Evolutionary conservation across 1,284 basidiomycete genomes (phyloP), one percentile per base, ranked within the genome.

Genomic region (Xanthoconium separans): DNA sequence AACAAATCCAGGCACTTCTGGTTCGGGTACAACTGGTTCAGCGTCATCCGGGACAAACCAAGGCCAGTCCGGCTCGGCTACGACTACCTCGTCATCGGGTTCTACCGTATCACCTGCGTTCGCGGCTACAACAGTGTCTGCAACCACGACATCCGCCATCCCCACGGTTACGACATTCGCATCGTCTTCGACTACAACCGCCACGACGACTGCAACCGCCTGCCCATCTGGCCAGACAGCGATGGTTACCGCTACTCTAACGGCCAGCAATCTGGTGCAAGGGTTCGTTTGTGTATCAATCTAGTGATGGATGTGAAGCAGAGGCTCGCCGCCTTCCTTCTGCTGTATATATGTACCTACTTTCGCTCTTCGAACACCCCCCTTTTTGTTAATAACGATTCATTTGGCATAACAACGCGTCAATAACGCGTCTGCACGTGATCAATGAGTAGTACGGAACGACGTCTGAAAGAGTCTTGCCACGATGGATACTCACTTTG

Each of bases 401-500:
- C 9, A n/a, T 18, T 4, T 39, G 57, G 9, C 27, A 34, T 56
- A 54, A 62, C 41, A 54, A 62, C 42, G 30, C 59, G 56, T 58
- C 58, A 68, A 65, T 15, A 65, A 41, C 47, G 36, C 50, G 55
- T 29, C 34, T 7, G n/a, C 61, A 57, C 55, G 63, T 63, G 64
- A 59, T 16, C 49, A 0, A 34, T 39, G 33, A 29, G 29, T 29
- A 39, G 18, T 2, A 2, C 1, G 11, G 6, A 40, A 24, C 11
- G 9, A n/a, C 18, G 4, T 27, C 27, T 27, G 27, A 24, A n/a
- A 29, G 41, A 31, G 24, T 18, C 13, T 24, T 29, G 40, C 6
- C 13, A 13, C 27, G 30, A 72, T 72, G 70, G 63, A 65, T 45
- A 60, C 65, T 22, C 65, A 70, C 46, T 59, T 72, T 58, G 57